Conservation (phyloP, 2,329 filamentous ascomycete genomes). For the Zalaria obscura region DNA sequence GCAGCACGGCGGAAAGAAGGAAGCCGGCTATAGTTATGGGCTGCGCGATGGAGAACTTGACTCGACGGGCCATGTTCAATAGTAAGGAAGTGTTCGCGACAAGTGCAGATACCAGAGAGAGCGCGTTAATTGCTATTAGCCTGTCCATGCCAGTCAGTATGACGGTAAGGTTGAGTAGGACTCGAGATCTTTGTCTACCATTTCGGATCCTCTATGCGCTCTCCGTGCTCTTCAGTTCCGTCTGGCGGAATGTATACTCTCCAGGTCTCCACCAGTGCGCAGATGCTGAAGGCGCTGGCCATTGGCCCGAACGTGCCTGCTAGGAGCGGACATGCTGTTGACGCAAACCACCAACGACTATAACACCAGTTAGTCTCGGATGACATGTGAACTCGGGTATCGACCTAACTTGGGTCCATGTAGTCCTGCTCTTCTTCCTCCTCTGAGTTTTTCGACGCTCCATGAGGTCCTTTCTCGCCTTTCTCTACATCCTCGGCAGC, state of each 20-base stretch:
- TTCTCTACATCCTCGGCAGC: slow-evolving; percentile 26
- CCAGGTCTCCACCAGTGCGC: slow-evolving; percentile 42
- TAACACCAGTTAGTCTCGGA: slow-evolving; percentile 2
- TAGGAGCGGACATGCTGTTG: slow-evolving; percentile 42
- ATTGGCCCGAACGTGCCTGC: slow-evolving; percentile 31
- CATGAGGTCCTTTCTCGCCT: slow-evolving; percentile 13
- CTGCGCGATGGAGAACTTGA: slow-evolving; percentile 42
- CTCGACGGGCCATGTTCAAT: slow-evolving; percentile 43
- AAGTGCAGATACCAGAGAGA: slow-evolving; percentile 40
- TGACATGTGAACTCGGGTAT: background rate
- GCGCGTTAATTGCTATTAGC: slow-evolving; percentile 39
- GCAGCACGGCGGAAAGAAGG: slow-evolving; percentile 37
- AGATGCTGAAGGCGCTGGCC: slow-evolving; percentile 24
- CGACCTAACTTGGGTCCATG: slow-evolving; percentile 25
- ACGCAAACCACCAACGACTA: slow-evolving; percentile 47
- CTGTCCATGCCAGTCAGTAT: slow-evolving; percentile 12
- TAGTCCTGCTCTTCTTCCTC: slow-evolving; percentile 27
- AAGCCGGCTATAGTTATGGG: slow-evolving; percentile 48
- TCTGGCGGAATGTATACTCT: slow-evolving; percentile 35
- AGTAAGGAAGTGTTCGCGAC: slow-evolving; percentile 40
- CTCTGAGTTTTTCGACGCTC: slow-evolving; percentile 17
- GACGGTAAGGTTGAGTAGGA: background rate
- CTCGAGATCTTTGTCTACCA: slow-evolving; percentile 25
- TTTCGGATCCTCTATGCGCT: slow-evolving; percentile 36
- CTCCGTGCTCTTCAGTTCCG: slow-evolving; percentile 27